These are phyloP conservation scores for Neurospora sp. DNA, from an alignment of 495 filamentous ascomycete species.

Conservation along the genomic window DNA sequence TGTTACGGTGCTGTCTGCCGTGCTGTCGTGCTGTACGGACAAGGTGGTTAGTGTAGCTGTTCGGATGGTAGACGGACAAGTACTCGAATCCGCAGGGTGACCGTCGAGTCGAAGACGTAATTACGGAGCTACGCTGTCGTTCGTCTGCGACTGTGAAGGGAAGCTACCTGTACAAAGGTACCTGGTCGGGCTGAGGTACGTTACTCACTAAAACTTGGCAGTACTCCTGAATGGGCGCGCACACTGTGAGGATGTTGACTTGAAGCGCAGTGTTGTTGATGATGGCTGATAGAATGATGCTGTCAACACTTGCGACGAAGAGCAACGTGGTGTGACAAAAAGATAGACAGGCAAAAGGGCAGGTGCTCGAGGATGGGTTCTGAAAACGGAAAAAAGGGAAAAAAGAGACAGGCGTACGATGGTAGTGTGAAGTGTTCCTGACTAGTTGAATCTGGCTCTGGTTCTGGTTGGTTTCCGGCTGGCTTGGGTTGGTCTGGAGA, in stretches of 20 bases:
- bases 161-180: neutral
- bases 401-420: conserved; percentile 3
- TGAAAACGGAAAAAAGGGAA: neutral
- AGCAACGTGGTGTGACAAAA: neutral
- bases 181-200: neutral
- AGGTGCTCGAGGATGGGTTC: neutral
- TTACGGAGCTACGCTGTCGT: neutral
- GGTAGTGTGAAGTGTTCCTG: neutral
- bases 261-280: neutral
- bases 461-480: neutral
- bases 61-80: neutral
- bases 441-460: neutral
- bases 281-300: neutral
- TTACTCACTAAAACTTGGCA: neutral
- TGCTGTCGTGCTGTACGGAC: neutral
- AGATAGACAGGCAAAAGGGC: neutral
- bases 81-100: neutral
- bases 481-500: neutral
- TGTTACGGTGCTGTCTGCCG: neutral
- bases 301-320: neutral
- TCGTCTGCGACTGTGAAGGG: neutral
- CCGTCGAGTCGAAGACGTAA: neutral
- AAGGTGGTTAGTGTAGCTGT: neutral
- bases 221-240: neutral
- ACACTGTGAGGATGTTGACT: neutral